Evolutionary conservation across 371 early-diverging fungal species (phyloP).

Genomic region (Apophysomyces variabilis): DNA sequence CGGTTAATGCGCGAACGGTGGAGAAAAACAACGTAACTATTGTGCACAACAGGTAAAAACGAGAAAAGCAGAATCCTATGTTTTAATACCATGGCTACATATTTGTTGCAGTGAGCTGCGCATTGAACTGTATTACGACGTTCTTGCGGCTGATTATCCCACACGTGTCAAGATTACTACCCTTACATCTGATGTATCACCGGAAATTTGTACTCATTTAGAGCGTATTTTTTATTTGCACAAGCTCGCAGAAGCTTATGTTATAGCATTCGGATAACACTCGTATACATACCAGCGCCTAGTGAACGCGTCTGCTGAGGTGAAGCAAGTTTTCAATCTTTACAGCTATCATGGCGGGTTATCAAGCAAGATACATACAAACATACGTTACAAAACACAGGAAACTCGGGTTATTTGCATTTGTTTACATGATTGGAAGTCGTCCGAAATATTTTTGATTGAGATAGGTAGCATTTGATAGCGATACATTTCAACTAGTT

Average conservation of each 20-base stretch:
- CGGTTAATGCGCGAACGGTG: slow-evolving; percentile 7
- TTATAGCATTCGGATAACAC: background rate
- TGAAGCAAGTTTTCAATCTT: too few relatives aligned
- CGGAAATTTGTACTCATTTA: background rate
- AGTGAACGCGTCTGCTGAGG: too few relatives aligned
- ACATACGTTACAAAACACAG: too few relatives aligned
- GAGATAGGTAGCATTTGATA: too few relatives aligned
- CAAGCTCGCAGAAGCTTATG: background rate
- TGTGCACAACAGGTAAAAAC: slow-evolving; percentile 8
- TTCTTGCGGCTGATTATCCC: slow-evolving; percentile 14
- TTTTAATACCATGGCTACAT: too few relatives aligned
- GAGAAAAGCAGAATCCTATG: background rate
- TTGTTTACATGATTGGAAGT: too few relatives aligned
- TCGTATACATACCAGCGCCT: background rate
- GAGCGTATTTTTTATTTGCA: background rate
- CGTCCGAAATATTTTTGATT: too few relatives aligned
- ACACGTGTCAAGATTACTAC: slow-evolving; percentile 3
- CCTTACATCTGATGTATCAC: background rate
- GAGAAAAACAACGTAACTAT: slow-evolving; percentile 12
- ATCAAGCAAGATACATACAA: too few relatives aligned
- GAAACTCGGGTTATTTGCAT: too few relatives aligned
- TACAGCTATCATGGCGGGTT: too few relatives aligned
- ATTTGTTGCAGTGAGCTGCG: background rate
- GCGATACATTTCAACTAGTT: too few relatives aligned
- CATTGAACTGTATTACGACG: slow-evolving; percentile 1